These are phyloP conservation scores for Bruguiera hainesii DNA, from an alignment of 441 rosid species.

Conservation along the genomic window DNA sequence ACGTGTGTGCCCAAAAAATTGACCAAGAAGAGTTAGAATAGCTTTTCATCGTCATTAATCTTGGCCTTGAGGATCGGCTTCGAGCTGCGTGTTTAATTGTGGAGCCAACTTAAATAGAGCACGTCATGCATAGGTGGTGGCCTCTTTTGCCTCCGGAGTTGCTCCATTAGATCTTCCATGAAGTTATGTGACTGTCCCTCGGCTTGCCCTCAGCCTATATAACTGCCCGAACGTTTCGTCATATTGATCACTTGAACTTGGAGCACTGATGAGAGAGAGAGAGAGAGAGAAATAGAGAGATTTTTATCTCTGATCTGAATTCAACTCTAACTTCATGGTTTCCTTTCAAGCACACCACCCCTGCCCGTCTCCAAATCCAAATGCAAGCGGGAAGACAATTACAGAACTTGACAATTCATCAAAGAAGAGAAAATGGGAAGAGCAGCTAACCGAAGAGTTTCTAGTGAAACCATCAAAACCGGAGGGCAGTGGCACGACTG, in stretches of 20 bases:
- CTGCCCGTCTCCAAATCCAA: conserved; percentile 11
- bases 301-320: not conserved
- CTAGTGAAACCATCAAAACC: conserved; percentile 26
- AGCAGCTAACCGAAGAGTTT: conserved; percentile 21
- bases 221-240: conserved; percentile 26
- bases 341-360: conserved; percentile 42
- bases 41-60: conserved; percentile 27
- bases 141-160: conserved; percentile 20
- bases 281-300: no score
- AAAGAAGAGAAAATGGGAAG: conserved; percentile 54
- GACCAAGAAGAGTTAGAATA: conserved; percentile 28
- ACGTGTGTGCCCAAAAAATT: not conserved
- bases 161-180: conserved; percentile 23
- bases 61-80: conserved; percentile 36
- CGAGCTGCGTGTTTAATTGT: conserved; percentile 23
- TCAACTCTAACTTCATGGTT: conserved; percentile 31
- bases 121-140: conserved; percentile 46
- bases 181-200: conserved; percentile 14
- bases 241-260: conserved; percentile 10
- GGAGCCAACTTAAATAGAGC: conserved; percentile 43
- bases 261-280: not conserved
- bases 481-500: conserved; percentile 10
- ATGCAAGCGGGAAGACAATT: conserved; percentile 22
- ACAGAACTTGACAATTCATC: conserved; percentile 30
- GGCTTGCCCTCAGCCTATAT: conserved; percentile 31